Base-by-base conservation (phyloP, 345 rosid genomes). In the Eucalyptus viminalis region DNA sequence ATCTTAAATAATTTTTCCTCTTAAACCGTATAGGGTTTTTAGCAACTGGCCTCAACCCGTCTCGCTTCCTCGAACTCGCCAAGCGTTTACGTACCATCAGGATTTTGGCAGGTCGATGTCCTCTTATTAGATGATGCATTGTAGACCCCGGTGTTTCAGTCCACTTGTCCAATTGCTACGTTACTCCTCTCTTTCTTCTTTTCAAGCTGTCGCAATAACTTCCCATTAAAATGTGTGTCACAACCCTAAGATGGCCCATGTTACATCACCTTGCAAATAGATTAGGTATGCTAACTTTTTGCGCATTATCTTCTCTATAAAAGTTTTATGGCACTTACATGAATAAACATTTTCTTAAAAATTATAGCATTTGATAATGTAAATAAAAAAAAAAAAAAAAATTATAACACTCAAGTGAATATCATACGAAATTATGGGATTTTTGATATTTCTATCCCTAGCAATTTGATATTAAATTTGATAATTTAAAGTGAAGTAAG, bases 371-470 rank as follows among this genome's bases (percentile, higher is more conserved):
- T 22, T 24, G 3, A 56, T n/a, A 34, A 34, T 34, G 34, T 34
- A 34, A 34, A 34, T 2, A 34, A 34, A 34, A 34, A 5, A 0
- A 2, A 56, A 22, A 56, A 54, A 22, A 53, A 8, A 54, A 40
- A 4, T 56, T 56, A 56, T 56, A 10, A 56, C 0, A 24, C 0
- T 22, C 0, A 56, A 53, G 5, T 19, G 24, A 53, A 53, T 0
- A 21, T 0, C 58, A 0, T 21, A 53, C 0, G 11, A 53, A 53
- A 21, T 53, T 53, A 53, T 53, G 58, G 0, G 9, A 51, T 53
- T 50, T 53, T 53, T 24, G 0, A 25, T 24, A 0, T 56, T 56
- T 25, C 29, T 56, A 56, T 22, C 29, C 13, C 3, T 56, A 56
- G 4, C 2, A 72, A 17, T 25, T 69, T 34, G 12, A 69, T 69